phyloP scores from a whole-genome alignment of 352 stramenopile species.

The Phytophthora tubulina region DNA sequence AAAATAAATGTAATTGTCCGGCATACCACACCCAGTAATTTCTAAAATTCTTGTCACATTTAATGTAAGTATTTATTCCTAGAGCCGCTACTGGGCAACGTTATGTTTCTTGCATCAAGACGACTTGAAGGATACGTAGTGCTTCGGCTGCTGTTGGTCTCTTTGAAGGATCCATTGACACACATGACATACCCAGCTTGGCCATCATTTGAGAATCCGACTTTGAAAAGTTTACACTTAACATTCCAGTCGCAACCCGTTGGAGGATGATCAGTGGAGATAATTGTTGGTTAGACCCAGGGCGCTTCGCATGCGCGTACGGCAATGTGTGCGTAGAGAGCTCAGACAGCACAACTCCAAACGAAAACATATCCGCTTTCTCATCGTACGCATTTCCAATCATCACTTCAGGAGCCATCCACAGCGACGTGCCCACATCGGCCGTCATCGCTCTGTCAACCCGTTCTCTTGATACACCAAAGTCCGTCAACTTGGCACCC shows the following conservation, averaged over 20 bases:
- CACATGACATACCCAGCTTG: slow-evolving; percentile 38
- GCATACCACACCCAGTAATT: too few relatives aligned
- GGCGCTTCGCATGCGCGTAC: slow-evolving; percentile 20
- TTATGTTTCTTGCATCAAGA: neutral
- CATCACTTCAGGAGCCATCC: slow-evolving; percentile 37
- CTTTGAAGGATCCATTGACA: slow-evolving; percentile 33
- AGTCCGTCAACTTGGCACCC: slow-evolving; percentile 73
- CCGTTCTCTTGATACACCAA: slow-evolving; percentile 56
- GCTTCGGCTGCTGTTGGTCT: neutral
- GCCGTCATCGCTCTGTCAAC: slow-evolving; percentile 47
- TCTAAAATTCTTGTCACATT: too few relatives aligned
- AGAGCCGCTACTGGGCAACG: too few relatives aligned
- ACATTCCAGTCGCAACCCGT: slow-evolving; percentile 36
- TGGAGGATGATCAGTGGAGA: slow-evolving; percentile 41
- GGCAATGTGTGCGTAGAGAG: slow-evolving; percentile 42
- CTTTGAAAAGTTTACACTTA: slow-evolving; percentile 41
- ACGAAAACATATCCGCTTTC: slow-evolving; percentile 42
- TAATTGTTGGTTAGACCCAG: slow-evolving; percentile 18
- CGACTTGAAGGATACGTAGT: neutral
- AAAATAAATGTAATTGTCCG: too few relatives aligned
- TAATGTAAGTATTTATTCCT: too few relatives aligned
- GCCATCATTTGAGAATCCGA: slow-evolving; percentile 12
- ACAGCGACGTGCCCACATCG: slow-evolving; percentile 28
- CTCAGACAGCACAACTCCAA: slow-evolving; percentile 44
- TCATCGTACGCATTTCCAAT: slow-evolving; percentile 40